Percentiles rank a stretch among this genome's conserved stretches.
These are phyloP conservation scores for Hondaea fermentalgiana DNA, from an alignment of 108 stramenopile genomes.

Conservation along the genomic window DNA sequence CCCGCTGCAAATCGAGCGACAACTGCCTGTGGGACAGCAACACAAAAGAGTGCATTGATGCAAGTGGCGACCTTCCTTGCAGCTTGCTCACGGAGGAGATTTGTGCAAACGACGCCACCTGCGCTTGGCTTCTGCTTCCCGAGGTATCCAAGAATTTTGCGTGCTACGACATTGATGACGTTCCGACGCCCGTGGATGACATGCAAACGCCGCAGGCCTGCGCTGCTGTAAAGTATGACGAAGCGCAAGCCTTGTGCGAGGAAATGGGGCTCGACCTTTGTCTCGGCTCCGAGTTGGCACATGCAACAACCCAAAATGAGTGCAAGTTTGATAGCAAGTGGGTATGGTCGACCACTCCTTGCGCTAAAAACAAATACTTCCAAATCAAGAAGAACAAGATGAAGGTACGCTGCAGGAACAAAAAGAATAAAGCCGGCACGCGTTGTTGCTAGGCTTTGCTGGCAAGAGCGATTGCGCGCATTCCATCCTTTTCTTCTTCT, in stretches of 20 bases:
- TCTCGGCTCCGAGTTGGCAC: neutral
- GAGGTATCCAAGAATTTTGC: neutral
- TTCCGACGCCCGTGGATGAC: neutral
- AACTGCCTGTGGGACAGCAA: neutral
- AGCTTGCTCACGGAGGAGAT: neutral
- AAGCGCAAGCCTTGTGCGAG: too few species aligned
- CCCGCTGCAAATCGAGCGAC: neutral
- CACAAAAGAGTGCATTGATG: neutral
- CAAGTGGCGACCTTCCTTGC: neutral
- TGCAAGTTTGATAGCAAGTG: neutral
- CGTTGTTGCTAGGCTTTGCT: neutral
- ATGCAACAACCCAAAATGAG: neutral
- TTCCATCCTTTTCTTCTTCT: too few species aligned
- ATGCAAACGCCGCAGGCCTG: neutral
- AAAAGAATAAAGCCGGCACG: neutral
- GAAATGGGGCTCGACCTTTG: too few species aligned
- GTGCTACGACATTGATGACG: neutral
- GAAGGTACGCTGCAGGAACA: neutral
- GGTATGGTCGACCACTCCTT: neutral
- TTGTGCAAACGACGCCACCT: neutral
- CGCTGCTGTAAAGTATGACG: too few species aligned
- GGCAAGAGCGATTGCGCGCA: too few species aligned
- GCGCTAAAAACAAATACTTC: neutral
- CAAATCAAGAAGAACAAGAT: neutral
- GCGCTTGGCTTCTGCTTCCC: neutral